Evolutionary conservation across 139 green algal genomes (phyloP), one percentile per base, ranked within the genome.

Genomic region (Nannochloris sp.): DNA sequence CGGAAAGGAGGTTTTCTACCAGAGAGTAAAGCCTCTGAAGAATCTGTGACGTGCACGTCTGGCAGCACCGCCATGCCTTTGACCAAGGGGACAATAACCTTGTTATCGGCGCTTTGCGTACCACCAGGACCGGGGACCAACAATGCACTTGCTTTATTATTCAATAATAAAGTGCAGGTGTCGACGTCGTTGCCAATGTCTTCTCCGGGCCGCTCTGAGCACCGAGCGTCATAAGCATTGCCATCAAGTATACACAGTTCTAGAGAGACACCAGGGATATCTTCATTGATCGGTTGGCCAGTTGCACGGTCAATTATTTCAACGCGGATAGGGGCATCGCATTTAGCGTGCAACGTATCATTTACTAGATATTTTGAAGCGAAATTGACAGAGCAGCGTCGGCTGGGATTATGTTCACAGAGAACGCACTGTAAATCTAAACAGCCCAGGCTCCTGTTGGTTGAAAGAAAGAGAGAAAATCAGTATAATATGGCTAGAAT

Each of bases 1-100:
- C 89, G 68, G 66, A 96, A 92, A 33, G 89, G 89, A 31, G 89
- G 89, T 76, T 96, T 96, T 58, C 89, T 78, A 7, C 89, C 89
- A 3, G 72, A 85, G 45, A 96, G 81, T 60, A 96, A 83, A 24
- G 89, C 89, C 68, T 96, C 89, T 12, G 60, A 82, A 57, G 82
- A 91, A 81, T 96, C 89, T 6, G 83, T 86, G 4, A 92, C 67
- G 30, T 68, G 54, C 46, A 93, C 38, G 51, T 94, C 87, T 14
- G 81, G 84, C 53, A 95, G 72, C 36, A 77, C 64, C 8, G 84
- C 72, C 46, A 77, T 80, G 23, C 84, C 85, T 10, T 77, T 46
- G 71, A 9, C 31, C 37, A 76, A 61, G 34, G 69, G 66, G 47
- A 81, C 37, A 19, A 68, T 31, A 23, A 82, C 70, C 39, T 58